A percentile compares a stretch with the other conserved stretches of the same genome.
These are phyloP conservation scores for Xerocomus nothofagi DNA, from an alignment of 1,284 basidiomycete genomes.

Conservation along the genomic window DNA sequence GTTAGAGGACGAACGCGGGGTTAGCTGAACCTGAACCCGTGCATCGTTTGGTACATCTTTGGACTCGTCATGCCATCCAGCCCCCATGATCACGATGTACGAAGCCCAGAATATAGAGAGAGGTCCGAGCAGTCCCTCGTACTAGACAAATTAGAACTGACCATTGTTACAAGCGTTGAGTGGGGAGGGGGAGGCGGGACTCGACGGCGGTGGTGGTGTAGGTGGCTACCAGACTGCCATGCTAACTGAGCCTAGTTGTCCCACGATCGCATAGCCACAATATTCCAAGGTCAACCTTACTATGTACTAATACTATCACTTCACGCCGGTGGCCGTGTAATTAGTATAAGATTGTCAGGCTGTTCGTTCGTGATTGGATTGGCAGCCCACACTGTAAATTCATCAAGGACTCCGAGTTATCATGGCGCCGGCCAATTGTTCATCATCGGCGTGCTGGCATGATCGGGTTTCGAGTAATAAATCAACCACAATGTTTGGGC, in stretches of 20 bases:
- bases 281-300: too few species aligned
- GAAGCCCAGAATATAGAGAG: not conserved
- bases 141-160: slow-evolving; percentile 12
- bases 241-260: slow-evolving; percentile 2
- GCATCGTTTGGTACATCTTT: slow-evolving; percentile 14
- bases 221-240: not conserved
- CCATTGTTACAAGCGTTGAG: slow-evolving; percentile 19
- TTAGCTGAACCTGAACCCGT: slow-evolving; percentile 12
- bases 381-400: too few species aligned
- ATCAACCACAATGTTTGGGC: too few species aligned
- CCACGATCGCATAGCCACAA: slow-evolving; percentile 14
- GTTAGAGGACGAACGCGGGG: slow-evolving; percentile 6
- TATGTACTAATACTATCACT: too few species aligned
- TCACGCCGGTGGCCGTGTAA: too few species aligned
- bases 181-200: not conserved
- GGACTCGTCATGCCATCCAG: slow-evolving; percentile 19
- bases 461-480: too few species aligned
- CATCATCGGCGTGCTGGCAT: too few species aligned
- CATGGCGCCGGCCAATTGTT: too few species aligned
- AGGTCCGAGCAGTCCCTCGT: not conserved
- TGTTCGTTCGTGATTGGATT: too few species aligned
- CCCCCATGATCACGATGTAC: slow-evolving; percentile 3
- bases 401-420: too few species aligned
- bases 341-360: too few species aligned
- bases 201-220: slow-evolving; percentile 15